phyloP scores from a whole-genome alignment of 2,329 filamentous ascomycete genomes.

The Ophiostoma fasciatum region DNA sequence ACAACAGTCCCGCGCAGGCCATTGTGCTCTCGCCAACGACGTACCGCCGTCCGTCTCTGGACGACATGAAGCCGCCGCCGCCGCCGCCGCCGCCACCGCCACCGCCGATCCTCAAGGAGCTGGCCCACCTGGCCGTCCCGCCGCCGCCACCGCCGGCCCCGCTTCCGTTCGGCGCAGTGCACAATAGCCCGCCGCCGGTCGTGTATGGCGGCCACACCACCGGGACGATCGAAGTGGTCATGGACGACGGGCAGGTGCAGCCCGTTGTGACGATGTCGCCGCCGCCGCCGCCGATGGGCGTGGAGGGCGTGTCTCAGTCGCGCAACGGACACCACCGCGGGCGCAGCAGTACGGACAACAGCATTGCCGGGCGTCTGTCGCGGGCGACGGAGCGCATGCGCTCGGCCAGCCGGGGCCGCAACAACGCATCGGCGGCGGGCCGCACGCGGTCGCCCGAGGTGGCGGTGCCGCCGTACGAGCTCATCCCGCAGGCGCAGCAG shows the following conservation, averaged over 20 bases:
- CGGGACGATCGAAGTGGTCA: conserved; percentile 50
- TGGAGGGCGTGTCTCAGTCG: conserved; percentile 8
- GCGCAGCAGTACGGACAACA: conserved; percentile 37
- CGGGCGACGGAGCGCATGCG: conserved; percentile 46
- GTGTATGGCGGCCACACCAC: conserved; percentile 31
- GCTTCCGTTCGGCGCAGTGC: conserved; percentile 28
- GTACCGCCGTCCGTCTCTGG: conserved; percentile 31
- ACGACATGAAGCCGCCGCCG: conserved; percentile 33
- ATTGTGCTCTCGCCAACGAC: not conserved
- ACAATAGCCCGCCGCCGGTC: conserved; percentile 18
- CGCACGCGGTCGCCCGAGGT: conserved; percentile 24
- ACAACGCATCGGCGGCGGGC: conserved; percentile 22
- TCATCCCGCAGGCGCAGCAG: conserved; percentile 20
- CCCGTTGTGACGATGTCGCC: conserved; percentile 8
- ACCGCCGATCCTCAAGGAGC: conserved; percentile 44
- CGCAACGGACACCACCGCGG: conserved; percentile 38
- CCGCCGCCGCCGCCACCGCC: conserved; percentile 33
- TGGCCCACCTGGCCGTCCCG: conserved; percentile 45
- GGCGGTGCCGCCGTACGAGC: conserved; percentile 22
- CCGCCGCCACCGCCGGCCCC: conserved; percentile 49
- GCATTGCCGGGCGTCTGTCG: conserved; percentile 37
- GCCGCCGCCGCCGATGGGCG: conserved; percentile 11
- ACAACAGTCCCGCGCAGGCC: not conserved
- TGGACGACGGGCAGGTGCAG: conserved; percentile 39
- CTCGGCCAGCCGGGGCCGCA: conserved; percentile 41